Evolutionary conservation across 2,329 filamentous ascomycete species (phyloP).

Genomic region (Ceratocystis destructans): DNA sequence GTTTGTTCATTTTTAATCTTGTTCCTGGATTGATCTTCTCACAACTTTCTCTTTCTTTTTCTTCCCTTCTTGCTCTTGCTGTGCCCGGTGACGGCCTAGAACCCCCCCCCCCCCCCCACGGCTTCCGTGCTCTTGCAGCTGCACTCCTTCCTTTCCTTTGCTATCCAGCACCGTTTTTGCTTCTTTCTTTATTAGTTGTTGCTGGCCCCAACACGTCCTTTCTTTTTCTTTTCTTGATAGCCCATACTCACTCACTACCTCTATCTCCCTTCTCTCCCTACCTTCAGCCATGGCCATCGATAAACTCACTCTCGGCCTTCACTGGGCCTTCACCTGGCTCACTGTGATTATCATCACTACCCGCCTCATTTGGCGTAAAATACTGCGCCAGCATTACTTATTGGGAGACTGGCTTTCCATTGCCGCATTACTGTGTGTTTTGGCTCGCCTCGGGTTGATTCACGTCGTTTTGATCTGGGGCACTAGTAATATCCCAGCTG

Average conservation of each 20-base stretch:
- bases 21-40: not conserved
- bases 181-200: not conserved
- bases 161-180: not conserved
- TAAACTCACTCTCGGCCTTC: constrained; percentile 17
- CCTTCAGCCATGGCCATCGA: constrained; percentile 14
- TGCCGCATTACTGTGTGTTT: constrained; percentile 28
- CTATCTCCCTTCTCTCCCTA: not conserved
- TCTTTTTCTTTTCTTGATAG: not conserved
- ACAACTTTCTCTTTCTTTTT: not conserved
- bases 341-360: constrained; percentile 22
- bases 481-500: constrained; percentile 26
- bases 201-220: not conserved
- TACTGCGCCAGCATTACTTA: constrained; percentile 20
- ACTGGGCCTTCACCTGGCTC: constrained; percentile 23
- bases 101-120: too few species aligned
- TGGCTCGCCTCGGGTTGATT: constrained; percentile 23
- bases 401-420: constrained; percentile 25
- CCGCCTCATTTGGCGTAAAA: constrained; percentile 21
- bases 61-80: too few species aligned
- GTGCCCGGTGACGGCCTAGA: too few species aligned
- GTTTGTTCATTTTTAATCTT: not conserved
- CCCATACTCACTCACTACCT: not conserved
- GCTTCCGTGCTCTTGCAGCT: not conserved
- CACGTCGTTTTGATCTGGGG: constrained; percentile 28
- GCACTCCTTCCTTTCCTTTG: not conserved